Base-by-base conservation (phyloP, 805 yeast genomes). In the Priceomyces melissophilus region DNA sequence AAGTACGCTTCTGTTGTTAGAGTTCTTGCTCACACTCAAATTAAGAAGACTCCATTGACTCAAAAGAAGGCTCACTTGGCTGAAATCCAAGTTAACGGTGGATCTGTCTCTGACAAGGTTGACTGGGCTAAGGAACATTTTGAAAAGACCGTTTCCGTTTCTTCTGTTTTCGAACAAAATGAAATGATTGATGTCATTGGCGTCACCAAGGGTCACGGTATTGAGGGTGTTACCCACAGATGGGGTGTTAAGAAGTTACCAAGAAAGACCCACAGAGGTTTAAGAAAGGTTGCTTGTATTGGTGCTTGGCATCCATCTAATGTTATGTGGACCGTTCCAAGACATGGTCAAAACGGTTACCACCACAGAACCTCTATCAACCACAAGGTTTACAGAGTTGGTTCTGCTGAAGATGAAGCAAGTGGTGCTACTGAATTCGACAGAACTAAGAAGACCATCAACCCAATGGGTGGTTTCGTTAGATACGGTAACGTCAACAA, bases 281-380 rank as follows among this genome's bases (percentile, higher is more conserved):
- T 91, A 74, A 89, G 99, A 85, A 93, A 93, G 88, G 99, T 93
- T 78, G 99, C 99, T 71, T 93, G 99, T 88, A 93, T 93, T 69
- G 99, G 99, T 84, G 97, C 99, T 72, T 93, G 99, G 99, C 99
- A 93, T 82, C 99, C 99, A 76, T 84, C 96, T 81, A 96, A 89
- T 83, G 99, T 93, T 73, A 79, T 82, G 77, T 91, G 96, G 96
- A 87, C 98, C 69, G 99, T 93, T 76, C 98, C 99, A 67, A 88
- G 99, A 79, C 96, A 99, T 69, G 99, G 99, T 91, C 99, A 93
- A 83, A 87, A 84, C 81, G 99, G 99, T 87, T 93, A 86, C 96
- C 99, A 93, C 80, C 96, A 89, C 93, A 91, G 99, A 86, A 93
- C 99, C 68, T 93, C 99, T 58, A 86, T 91, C 75, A 95, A 93